phyloP scores from a whole-genome alignment of 768 basidiomycete species.

The Aureoboletus auriporus region DNA sequence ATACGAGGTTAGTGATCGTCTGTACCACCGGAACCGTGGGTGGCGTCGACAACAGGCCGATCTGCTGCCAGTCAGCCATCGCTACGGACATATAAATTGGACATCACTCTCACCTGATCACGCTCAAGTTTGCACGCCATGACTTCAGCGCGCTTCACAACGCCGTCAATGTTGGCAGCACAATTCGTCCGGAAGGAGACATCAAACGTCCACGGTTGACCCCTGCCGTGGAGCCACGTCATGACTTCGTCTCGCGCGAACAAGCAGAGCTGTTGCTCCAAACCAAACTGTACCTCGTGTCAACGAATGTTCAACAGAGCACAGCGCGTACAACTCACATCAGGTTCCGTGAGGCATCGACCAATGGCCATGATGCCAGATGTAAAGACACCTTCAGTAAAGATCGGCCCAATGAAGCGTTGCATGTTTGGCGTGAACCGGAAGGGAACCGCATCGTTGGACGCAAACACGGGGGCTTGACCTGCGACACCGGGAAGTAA shows the following conservation, averaged over 20 bases:
- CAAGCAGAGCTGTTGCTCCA: conserved; percentile 88
- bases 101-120: conserved; percentile 54
- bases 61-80: conserved; percentile 13
- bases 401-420: conserved; percentile 82
- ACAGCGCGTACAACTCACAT: conserved; percentile 45
- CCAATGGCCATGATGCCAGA: conserved; percentile 89
- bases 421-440: conserved; percentile 97
- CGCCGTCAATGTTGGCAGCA: conserved; percentile 57
- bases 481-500: conserved; percentile 64
- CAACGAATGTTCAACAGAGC: background rate
- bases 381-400: conserved; percentile 86
- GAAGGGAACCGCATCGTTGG: conserved; percentile 91
- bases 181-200: conserved; percentile 53
- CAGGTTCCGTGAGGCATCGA: conserved; percentile 85
- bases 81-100: background rate
- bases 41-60: conserved; percentile 18
- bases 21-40: conserved; percentile 57
- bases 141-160: conserved; percentile 76
- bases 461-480: conserved; percentile 61
- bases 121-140: conserved; percentile 87
- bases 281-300: conserved; percentile 59
- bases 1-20: conserved; percentile 78
- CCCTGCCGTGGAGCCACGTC: conserved; percentile 61
- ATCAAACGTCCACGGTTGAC: conserved; percentile 57
- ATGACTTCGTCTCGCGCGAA: conserved; percentile 93